Evolutionary conservation across 805 yeast genomes (phyloP).

Genomic region (Ogataea paraovalis): DNA sequence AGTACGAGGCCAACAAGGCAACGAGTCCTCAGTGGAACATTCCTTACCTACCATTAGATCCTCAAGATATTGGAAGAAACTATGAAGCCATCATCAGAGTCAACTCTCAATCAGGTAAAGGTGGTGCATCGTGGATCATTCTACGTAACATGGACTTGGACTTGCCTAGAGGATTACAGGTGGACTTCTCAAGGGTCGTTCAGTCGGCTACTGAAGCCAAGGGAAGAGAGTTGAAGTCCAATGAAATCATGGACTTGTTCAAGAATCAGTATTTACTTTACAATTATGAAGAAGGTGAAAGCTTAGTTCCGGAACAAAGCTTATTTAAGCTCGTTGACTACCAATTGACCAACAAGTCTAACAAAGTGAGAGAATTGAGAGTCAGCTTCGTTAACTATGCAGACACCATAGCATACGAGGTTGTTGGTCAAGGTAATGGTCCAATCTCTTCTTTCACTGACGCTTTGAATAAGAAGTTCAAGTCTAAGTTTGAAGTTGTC

Average conservation of each 20-base stretch:
- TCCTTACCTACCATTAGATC: constrained; percentile 83
- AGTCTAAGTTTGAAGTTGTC: constrained; percentile 53
- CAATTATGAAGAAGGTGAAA: constrained; percentile 27
- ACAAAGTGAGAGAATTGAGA: constrained; percentile 40
- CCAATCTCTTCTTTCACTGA: constrained; percentile 73
- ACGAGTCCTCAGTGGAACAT: constrained; percentile 54
- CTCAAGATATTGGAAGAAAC: constrained; percentile 80
- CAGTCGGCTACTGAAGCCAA: constrained; percentile 64
- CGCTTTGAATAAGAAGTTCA: constrained; percentile 50
- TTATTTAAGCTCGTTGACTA: constrained; percentile 26
- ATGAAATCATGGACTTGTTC: constrained; percentile 64
- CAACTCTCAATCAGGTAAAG: constrained; percentile 84
- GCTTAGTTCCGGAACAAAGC: constrained; percentile 11
- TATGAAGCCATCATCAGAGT: constrained; percentile 90
- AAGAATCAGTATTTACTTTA: constrained; percentile 51
- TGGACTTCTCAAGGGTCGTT: constrained; percentile 67
- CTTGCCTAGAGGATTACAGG: constrained; percentile 76
- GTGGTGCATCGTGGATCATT: constrained; percentile 88
- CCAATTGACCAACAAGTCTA: constrained; percentile 28
- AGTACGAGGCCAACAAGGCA: constrained; percentile 38
- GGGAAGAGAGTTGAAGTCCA: constrained; percentile 66
- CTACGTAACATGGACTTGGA: constrained; percentile 72
- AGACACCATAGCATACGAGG: constrained; percentile 16
- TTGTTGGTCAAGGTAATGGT: constrained; percentile 73
- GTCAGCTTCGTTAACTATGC: constrained; percentile 50